A percentile compares a stretch with the other conserved stretches of the same genome.
Evolutionary conservation across 78 protist species (phyloP).

Genomic region (Dictyostelium citrinum): DNA sequence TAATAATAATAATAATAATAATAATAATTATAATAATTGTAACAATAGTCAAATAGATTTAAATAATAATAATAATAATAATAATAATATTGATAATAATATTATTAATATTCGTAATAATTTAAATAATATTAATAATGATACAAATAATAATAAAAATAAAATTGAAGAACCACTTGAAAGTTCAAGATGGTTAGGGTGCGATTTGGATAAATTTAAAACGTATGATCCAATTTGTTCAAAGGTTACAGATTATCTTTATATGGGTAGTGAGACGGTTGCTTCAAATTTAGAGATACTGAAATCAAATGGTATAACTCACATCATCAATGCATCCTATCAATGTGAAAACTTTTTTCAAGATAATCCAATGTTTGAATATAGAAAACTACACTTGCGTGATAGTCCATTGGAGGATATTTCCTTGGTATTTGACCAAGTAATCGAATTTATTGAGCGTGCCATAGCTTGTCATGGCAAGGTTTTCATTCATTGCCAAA

Average conservation of each 20-base stretch:
- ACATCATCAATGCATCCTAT: constrained; percentile 53
- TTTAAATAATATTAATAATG: neutral
- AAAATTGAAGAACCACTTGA: constrained; percentile 28
- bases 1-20: too few relatives aligned
- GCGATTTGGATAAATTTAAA: constrained; percentile 42
- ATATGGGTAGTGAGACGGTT: constrained; percentile 41
- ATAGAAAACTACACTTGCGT: constrained; percentile 29
- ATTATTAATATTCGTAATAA: neutral
- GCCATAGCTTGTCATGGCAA: neutral
- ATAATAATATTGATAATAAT: neutral
- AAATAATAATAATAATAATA: neutral
- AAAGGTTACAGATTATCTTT: constrained; percentile 35
- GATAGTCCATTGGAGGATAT: constrained; percentile 40
- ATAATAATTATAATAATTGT: neutral
- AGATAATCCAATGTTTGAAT: neutral
- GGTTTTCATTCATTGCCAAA: constrained; percentile 56
- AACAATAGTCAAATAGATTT: neutral
- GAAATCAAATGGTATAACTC: constrained; percentile 30
- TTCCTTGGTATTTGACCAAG: neutral
- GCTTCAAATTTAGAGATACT: constrained; percentile 19
- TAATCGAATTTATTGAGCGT: constrained; percentile 33
- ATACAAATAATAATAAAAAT: neutral
- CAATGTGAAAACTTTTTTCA: constrained; percentile 48
- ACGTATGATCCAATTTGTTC: constrained; percentile 45
- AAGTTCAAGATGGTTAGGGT: constrained; percentile 50